phyloP scores from a whole-genome alignment of 1,139 yeast genomes.

The Groenewaldozyma auringiensis region DNA sequence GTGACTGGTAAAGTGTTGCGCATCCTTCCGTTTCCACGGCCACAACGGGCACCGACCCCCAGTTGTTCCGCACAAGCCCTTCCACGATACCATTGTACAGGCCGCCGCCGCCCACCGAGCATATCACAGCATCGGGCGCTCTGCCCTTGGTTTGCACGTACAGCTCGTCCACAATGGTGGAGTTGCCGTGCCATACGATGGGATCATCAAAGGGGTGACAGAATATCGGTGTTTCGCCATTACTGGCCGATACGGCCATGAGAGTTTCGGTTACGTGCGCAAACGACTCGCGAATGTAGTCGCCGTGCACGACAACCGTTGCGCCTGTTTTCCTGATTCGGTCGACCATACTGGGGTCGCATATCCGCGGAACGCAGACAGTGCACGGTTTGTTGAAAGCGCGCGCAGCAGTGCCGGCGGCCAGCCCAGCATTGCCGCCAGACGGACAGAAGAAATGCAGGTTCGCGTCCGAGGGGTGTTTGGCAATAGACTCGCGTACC shows the following conservation, averaged over 20 bases:
- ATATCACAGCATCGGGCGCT: conserved; percentile 51
- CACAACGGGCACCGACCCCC: conserved; percentile 42
- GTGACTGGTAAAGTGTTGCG: conserved; percentile 47
- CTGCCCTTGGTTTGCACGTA: conserved; percentile 34
- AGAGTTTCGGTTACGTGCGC: conserved; percentile 38
- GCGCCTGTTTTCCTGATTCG: conserved; percentile 48
- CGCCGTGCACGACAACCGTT: conserved; percentile 47
- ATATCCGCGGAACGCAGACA: conserved; percentile 52
- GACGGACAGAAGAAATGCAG: conserved; percentile 57
- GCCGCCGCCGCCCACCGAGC: conserved; percentile 76
- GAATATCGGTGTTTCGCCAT: conserved; percentile 33
- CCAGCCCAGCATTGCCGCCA: conserved; percentile 79
- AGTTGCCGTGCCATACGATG: conserved; percentile 65
- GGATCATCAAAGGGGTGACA: conserved; percentile 67
- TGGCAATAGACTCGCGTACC: conserved; percentile 25
- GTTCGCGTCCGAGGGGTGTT: conserved; percentile 20
- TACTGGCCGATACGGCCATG: conserved; percentile 23
- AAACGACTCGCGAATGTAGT: conserved; percentile 59
- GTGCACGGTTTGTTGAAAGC: conserved; percentile 42
- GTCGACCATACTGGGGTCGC: conserved; percentile 38
- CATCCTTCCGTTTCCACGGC: conserved; percentile 65
- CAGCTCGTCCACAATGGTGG: conserved; percentile 53
- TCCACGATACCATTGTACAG: conserved; percentile 55
- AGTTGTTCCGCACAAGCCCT: conserved; percentile 42
- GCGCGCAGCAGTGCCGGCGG: conserved; percentile 58